Evolutionary conservation across 2,329 filamentous ascomycete genomes (phyloP).

Genomic region (Calonectria hawksworthii): DNA sequence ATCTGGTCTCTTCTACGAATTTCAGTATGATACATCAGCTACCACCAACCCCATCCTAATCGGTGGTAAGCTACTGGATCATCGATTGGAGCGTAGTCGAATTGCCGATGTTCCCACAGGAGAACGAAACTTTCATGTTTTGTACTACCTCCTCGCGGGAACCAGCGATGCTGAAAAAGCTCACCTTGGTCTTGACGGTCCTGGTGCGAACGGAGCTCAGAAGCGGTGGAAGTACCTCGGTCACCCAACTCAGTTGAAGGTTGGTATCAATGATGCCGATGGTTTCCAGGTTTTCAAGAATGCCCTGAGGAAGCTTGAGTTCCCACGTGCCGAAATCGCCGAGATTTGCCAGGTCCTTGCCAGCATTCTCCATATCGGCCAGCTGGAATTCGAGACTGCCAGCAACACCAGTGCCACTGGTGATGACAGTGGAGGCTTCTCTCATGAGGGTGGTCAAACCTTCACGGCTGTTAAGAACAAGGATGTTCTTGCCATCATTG

Average conservation of each 20-base stretch:
- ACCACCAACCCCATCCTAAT: conserved; percentile 89
- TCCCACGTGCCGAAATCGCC: conserved; percentile 92
- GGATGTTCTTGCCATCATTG: conserved; percentile 86
- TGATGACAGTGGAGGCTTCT: conserved; percentile 96
- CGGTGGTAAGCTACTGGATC: conserved; percentile 94
- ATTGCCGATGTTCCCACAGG: conserved; percentile 94
- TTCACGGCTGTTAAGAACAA: conserved; percentile 94
- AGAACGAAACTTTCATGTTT: conserved; percentile 94
- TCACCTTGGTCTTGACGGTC: conserved; percentile 77
- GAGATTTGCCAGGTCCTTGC: conserved; percentile 97
- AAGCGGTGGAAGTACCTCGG: conserved; percentile 97
- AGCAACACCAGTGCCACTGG: conserved; percentile 83
- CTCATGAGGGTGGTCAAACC: conserved; percentile 90
- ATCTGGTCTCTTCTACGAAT: conserved; percentile 92
- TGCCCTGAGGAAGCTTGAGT: conserved; percentile 92
- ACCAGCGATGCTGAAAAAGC: conserved; percentile 91
- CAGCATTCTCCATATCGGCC: conserved; percentile 95
- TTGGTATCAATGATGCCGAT: conserved; percentile 95
- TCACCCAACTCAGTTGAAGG: conserved; percentile 95
- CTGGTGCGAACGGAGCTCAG: conserved; percentile 66
- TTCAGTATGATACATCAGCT: conserved; percentile 94
- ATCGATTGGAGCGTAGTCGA: conserved; percentile 91
- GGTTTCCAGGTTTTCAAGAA: conserved; percentile 99
- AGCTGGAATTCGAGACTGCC: conserved; percentile 91
- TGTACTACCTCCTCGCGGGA: conserved; percentile 95